Evolutionary conservation across 495 filamentous ascomycete genomes (phyloP).

Genomic region (Penicillium taxi): DNA sequence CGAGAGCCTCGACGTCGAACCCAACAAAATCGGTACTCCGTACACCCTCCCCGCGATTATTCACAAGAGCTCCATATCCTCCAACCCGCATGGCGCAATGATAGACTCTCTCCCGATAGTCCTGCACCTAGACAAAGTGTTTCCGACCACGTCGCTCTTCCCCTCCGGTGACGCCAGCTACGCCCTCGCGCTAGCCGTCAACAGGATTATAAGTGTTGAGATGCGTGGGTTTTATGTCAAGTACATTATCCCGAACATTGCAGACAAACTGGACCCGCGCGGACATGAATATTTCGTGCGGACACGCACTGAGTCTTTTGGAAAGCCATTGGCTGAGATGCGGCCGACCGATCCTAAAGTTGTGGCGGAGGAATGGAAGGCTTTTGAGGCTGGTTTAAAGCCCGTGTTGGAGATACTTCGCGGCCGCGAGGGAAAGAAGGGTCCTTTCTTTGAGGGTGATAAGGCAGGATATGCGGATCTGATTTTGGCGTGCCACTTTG

Average conservation of each 20-base stretch:
- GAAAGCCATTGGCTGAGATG: slow-evolving; percentile 27
- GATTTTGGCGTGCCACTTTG: slow-evolving; percentile 10
- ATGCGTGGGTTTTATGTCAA: too few relatives aligned
- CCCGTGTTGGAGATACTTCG: slow-evolving; percentile 16
- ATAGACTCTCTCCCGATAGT: slow-evolving; percentile 37
- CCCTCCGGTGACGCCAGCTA: slow-evolving; percentile 29
- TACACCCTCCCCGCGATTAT: slow-evolving; percentile 37
- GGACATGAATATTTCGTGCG: slow-evolving; percentile 25
- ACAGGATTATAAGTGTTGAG: too few relatives aligned
- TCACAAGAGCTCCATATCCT: slow-evolving; percentile 19
- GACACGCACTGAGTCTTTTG: slow-evolving; percentile 22
- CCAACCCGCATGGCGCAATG: slow-evolving; percentile 23
- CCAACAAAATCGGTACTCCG: slow-evolving; percentile 11
- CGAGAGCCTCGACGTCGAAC: slow-evolving; percentile 16
- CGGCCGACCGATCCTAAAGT: slow-evolving; percentile 13
- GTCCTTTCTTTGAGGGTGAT: slow-evolving; percentile 26
- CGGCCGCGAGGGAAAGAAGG: slow-evolving; percentile 24
- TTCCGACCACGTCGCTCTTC: slow-evolving; percentile 25
- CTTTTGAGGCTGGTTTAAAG: slow-evolving; percentile 9
- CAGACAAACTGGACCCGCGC: slow-evolving; percentile 20
- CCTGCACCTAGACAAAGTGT: slow-evolving; percentile 27
- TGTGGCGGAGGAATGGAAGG: slow-evolving; percentile 11
- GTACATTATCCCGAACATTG: slow-evolving; percentile 26
- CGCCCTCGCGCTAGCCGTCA: slow-evolving; percentile 16
- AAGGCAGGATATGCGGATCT: slow-evolving; percentile 23